Conservation (phyloP, 1,284 basidiomycete species). For the Moniliophthora roreri region DNA sequence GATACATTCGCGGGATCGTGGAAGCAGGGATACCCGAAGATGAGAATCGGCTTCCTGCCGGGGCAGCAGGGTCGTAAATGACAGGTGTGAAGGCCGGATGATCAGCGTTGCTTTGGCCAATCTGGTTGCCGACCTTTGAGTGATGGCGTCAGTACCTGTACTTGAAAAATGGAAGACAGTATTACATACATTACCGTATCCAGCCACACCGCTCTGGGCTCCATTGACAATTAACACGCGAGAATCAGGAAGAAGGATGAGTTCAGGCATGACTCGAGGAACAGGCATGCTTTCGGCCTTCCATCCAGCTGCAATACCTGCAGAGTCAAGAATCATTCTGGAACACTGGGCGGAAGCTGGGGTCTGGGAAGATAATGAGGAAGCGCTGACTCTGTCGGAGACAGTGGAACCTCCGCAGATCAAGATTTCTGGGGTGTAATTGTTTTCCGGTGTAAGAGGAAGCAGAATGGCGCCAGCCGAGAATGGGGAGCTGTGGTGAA, state of each 20-base stretch:
- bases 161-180: constrained; percentile 4
- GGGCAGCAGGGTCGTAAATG: constrained; percentile 43
- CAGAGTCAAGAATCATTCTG: constrained; percentile 31
- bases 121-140: constrained; percentile 29
- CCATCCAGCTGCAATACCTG: constrained; percentile 32
- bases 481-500: constrained; percentile 41
- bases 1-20: constrained; percentile 35
- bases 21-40: constrained; percentile 36
- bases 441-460: constrained; percentile 18
- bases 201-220: constrained; percentile 47
- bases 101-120: constrained; percentile 42
- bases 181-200: constrained; percentile 51
- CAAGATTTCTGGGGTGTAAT: constrained; percentile 40
- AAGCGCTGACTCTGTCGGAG: constrained; percentile 23
- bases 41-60: constrained; percentile 39
- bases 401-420: constrained; percentile 40
- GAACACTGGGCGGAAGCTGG: constrained; percentile 37
- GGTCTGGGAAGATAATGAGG: constrained; percentile 28
- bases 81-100: constrained; percentile 37
- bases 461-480: constrained; percentile 49
- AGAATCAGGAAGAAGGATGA: constrained; percentile 47
- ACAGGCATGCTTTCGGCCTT: constrained; percentile 28
- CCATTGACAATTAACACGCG: constrained; percentile 44
- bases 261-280: constrained; percentile 37
- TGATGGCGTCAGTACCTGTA: constrained; percentile 27